A percentile compares a stretch with the other conserved stretches of the same genome.
phyloP scores from a whole-genome alignment of 805 yeast species.

The Cyberlindnera subsufficiens region DNA sequence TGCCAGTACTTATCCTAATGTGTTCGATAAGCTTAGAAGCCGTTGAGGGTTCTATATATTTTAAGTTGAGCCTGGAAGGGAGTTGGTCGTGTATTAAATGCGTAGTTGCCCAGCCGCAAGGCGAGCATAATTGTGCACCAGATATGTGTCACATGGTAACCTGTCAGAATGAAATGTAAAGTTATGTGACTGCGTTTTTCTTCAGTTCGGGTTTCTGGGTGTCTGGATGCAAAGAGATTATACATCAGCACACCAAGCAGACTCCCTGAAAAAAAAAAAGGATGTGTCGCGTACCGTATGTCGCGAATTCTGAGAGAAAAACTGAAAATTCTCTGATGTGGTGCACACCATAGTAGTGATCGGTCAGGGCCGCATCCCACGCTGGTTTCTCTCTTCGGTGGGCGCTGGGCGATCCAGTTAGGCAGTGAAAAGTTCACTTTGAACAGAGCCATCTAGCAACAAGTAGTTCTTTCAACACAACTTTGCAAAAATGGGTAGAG shows the following conservation, averaged over 20 bases:
- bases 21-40: slow-evolving; percentile 44
- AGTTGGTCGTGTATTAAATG: too few species aligned
- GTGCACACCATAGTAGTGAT: too few species aligned
- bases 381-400: neutral
- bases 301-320: too few species aligned
- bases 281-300: too few species aligned
- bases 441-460: neutral
- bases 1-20: slow-evolving; percentile 63
- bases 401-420: neutral
- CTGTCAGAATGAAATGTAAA: neutral
- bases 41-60: neutral
- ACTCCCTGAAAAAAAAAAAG: neutral
- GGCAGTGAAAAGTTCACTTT: neutral
- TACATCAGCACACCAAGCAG: neutral
- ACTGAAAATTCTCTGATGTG: too few species aligned
- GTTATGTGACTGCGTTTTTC: neutral
- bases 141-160: too few species aligned
- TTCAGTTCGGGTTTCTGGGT: neutral
- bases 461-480: neutral
- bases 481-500: slow-evolving; percentile 26
- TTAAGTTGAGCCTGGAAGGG: too few species aligned
- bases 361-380: too few species aligned
- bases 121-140: too few species aligned
- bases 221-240: neutral
- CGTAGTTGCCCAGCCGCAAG: too few species aligned